Percentiles rank a stretch among this genome's conserved stretches.
Evolutionary conservation across 2,329 filamentous ascomycete species (phyloP).

Genomic region (Colletotrichum euphorbiae): DNA sequence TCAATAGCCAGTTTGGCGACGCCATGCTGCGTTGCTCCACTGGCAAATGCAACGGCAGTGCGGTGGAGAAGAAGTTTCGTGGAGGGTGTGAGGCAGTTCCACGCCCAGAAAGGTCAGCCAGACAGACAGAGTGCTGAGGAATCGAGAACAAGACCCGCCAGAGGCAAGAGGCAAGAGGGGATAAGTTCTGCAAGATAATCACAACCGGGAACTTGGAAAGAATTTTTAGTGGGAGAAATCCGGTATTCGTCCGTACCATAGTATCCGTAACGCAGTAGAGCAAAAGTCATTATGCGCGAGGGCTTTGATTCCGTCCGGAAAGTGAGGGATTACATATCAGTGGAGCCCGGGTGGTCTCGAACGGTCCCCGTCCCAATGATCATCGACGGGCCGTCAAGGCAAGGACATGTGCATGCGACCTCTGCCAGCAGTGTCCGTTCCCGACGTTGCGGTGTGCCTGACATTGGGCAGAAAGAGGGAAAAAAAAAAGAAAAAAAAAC

Average conservation of each 20-base stretch:
- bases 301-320: slow-evolving; percentile 15
- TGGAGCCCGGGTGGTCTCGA: slow-evolving; percentile 28
- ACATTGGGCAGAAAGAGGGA: slow-evolving; percentile 13
- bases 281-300: slow-evolving; percentile 4
- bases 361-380: slow-evolving; percentile 30
- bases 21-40: slow-evolving; percentile 18
- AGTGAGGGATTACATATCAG: slow-evolving; percentile 31
- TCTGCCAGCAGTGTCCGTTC: not conserved
- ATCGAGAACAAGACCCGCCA: slow-evolving; percentile 12
- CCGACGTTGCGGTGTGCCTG: not conserved
- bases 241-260: too few relatives aligned
- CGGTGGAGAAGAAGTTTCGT: slow-evolving; percentile 26
- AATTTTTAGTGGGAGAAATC: too few relatives aligned
- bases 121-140: slow-evolving; percentile 14
- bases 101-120: not conserved
- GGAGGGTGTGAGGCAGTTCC: slow-evolving; percentile 39
- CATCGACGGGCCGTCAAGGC: slow-evolving; percentile 33
- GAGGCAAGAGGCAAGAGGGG: slow-evolving; percentile 2
- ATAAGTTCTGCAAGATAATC: not conserved
- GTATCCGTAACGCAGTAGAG: not conserved
- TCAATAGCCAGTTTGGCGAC: slow-evolving; percentile 12
- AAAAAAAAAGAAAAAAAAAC: too few relatives aligned
- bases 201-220: slow-evolving; percentile 12
- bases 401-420: slow-evolving; percentile 30
- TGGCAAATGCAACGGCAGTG: slow-evolving; percentile 1